Evolutionary conservation across 2,329 filamentous ascomycete species (phyloP).

Genomic region (Neoscytalidium dimidiatum): DNA sequence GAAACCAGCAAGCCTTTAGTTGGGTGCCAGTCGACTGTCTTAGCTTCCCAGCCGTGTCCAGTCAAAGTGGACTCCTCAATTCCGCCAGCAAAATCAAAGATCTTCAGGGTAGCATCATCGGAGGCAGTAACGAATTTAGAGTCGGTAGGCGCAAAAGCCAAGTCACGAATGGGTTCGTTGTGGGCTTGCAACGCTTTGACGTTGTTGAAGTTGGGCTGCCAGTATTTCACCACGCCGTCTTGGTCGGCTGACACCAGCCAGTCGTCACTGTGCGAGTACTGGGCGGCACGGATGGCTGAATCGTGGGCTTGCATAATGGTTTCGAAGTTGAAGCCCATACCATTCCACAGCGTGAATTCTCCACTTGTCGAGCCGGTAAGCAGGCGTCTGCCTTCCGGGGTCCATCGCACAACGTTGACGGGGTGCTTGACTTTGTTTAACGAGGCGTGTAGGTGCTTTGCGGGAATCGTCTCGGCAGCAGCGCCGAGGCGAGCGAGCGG

Average conservation of each 20-base stretch:
- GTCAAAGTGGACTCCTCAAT: conserved; percentile 79
- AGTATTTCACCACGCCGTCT: conserved; percentile 95
- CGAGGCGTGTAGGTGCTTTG: conserved; percentile 96
- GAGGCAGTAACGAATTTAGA: conserved; percentile 95
- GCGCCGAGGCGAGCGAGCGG: conserved; percentile 73
- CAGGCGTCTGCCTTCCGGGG: conserved; percentile 87
- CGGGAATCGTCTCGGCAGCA: conserved; percentile 84
- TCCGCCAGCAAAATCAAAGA: conserved; percentile 92
- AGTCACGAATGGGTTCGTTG: conserved; percentile 82
- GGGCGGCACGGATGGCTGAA: conserved; percentile 76
- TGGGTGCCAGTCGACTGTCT: conserved; percentile 96
- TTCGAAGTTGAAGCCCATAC: conserved; percentile 98
- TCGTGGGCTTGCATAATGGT: conserved; percentile 99
- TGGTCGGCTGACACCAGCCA: conserved; percentile 97
- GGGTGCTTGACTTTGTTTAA: conserved; percentile 98
- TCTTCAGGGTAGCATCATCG: conserved; percentile 90
- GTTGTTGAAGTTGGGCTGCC: conserved; percentile 99
- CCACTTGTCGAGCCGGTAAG: conserved; percentile 94
- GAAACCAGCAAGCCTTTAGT: conserved; percentile 92
- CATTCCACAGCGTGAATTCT: conserved; percentile 98
- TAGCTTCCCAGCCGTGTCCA: conserved; percentile 98
- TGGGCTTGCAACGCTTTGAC: conserved; percentile 93
- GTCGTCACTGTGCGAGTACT: conserved; percentile 93
- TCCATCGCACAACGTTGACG: conserved; percentile 96
- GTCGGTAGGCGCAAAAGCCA: conserved; percentile 92